Conservation (phyloP, 805 yeast genomes). For the Lachancea sp. region DNA sequence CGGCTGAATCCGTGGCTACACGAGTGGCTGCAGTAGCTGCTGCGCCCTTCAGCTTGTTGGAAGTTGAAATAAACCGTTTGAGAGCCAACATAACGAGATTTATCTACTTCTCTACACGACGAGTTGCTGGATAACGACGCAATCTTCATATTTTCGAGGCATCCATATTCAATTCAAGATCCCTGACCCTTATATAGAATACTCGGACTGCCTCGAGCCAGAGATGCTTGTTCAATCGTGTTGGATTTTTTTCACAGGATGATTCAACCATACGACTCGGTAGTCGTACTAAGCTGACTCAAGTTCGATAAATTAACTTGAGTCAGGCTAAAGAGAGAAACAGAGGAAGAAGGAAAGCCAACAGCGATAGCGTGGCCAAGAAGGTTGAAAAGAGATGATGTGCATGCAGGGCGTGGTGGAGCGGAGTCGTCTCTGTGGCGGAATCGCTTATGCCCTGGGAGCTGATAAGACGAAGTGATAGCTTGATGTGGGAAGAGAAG, state of each 20-base stretch:
- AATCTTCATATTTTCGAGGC: not conserved
- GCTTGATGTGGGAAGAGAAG: too few relatives aligned
- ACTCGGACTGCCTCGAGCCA: not conserved
- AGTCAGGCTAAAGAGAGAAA: not conserved
- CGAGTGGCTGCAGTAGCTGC: constrained; percentile 11
- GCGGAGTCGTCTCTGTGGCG: too few relatives aligned
- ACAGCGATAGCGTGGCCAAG: not conserved
- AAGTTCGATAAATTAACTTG: too few relatives aligned
- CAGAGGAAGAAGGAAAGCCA: not conserved
- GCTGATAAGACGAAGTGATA: too few relatives aligned
- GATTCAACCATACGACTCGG: not conserved
- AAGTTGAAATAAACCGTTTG: constrained; percentile 8
- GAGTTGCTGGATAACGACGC: not conserved
- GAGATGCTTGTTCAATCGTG: not conserved
- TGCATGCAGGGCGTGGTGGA: too few relatives aligned
- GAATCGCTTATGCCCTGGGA: too few relatives aligned
- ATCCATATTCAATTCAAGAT: too few relatives aligned
- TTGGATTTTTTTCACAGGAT: not conserved
- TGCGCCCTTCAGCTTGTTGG: constrained; percentile 7
- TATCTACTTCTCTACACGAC: not conserved
- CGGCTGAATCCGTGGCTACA: constrained; percentile 8
- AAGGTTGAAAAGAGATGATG: too few relatives aligned
- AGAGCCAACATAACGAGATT: constrained; percentile 7
- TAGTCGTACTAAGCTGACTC: not conserved
- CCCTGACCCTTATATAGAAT: too few relatives aligned